phyloP scores from a whole-genome alignment of 768 basidiomycete genomes.

The Pulveroboletus sp. region DNA sequence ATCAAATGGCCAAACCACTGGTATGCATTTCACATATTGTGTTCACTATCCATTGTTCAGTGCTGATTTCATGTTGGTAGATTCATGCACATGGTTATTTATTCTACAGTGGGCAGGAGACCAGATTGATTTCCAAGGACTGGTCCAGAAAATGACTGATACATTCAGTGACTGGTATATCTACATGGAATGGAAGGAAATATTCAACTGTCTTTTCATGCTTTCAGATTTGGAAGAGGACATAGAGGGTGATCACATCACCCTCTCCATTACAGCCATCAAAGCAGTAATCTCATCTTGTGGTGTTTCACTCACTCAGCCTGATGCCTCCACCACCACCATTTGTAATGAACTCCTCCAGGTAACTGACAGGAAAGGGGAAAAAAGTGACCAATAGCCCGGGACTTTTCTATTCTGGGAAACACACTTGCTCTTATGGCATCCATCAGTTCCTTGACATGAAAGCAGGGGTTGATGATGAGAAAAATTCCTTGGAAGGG shows the following conservation, averaged over 20 bases:
- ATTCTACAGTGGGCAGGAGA: not conserved
- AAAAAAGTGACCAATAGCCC: not conserved
- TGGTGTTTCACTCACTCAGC: too few species aligned
- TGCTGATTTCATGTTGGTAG: too few species aligned
- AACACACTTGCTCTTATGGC: not conserved
- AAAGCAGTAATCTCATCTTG: not conserved
- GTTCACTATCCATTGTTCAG: too few species aligned
- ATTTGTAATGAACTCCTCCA: too few species aligned
- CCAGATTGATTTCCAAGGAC: not conserved
- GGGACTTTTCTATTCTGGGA: not conserved
- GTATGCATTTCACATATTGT: too few species aligned
- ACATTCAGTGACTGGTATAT: not conserved
- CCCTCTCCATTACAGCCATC: not conserved
- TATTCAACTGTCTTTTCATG: not conserved
- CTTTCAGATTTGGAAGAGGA: not conserved
- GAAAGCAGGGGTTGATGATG: not conserved
- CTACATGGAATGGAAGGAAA: not conserved
- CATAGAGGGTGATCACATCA: not conserved
- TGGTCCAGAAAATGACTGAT: not conserved
- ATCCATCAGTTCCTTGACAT: not conserved
- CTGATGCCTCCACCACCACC: too few species aligned
- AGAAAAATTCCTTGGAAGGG: not conserved
- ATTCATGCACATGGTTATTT: not conserved
- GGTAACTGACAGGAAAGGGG: not conserved
- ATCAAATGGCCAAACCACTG: not conserved